Evolutionary conservation across 164 flowering plant species (phyloP).

Genomic region (Platanus orientalis): DNA sequence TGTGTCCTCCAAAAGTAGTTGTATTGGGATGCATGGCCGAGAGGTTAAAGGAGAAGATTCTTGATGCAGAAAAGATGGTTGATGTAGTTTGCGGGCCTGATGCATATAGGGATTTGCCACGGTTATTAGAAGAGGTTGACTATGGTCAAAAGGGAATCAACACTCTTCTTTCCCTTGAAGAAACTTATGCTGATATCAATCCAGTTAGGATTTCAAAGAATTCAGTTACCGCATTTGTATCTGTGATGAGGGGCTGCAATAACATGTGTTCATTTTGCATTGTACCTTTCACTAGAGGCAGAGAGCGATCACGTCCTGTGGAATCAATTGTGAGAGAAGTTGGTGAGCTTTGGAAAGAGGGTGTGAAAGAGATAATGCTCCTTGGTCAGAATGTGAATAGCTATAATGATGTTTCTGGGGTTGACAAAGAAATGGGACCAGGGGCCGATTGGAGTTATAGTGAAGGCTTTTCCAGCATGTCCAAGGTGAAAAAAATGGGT

Average conservation of each 20-base stretch:
- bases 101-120: slow-evolving; percentile 92
- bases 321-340: slow-evolving; percentile 92
- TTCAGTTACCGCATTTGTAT: slow-evolving; percentile 85
- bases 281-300: slow-evolving; percentile 93
- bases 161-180: slow-evolving; percentile 95
- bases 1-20: slow-evolving; percentile 85
- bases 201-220: slow-evolving; percentile 86
- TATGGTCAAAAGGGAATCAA: slow-evolving; percentile 95
- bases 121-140: slow-evolving; percentile 84
- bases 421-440: slow-evolving; percentile 53
- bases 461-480: slow-evolving; percentile 84
- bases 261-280: slow-evolving; percentile 99
- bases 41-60: slow-evolving; percentile 90
- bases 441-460: slow-evolving; percentile 66
- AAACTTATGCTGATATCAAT: slow-evolving; percentile 94
- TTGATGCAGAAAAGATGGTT: slow-evolving; percentile 98
- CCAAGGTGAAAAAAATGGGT: slow-evolving; percentile 81
- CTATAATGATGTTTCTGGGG: slow-evolving; percentile 76
- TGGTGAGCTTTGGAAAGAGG: slow-evolving; percentile 72
- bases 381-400: slow-evolving; percentile 99
- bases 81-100: slow-evolving; percentile 99
- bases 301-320: slow-evolving; percentile 94
- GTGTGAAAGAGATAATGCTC: slow-evolving; percentile 91
- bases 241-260: slow-evolving; percentile 98
- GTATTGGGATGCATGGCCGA: slow-evolving; percentile 99